Base-by-base conservation (phyloP, 345 rosid species). In the Pugionium dolabratum region DNA sequence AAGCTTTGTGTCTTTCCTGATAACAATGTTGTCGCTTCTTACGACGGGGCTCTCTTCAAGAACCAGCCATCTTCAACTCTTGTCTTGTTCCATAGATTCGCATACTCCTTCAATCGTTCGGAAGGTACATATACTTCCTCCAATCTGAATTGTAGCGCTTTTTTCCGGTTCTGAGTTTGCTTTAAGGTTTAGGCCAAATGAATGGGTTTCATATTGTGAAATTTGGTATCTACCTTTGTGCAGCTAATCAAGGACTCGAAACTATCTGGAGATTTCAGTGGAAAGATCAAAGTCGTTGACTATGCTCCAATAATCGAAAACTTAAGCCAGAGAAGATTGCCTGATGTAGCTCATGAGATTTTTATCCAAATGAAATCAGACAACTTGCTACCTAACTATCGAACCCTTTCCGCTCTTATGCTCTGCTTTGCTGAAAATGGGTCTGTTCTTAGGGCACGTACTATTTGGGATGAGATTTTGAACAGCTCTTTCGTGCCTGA, bases 381-480 rank as follows among this genome's bases (percentile, higher is more conserved):
- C 41, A 79, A 83, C 27, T 64, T 66, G 30, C 29, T 80, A 0
- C 82, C 76, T 0, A 53, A 73, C 36, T 59, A 69, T 18, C 33
- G 66, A 46, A 80, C 82, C 39, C 69, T 83, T 36, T 81, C 84
- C 2, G 76, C 85, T 65, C 62, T 79, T 59, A 78, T 87, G 83
- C 76, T 85, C 42, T 78, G 75, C 64, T 86, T 78, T 64, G 81
- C 84, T 1, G 61, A 75, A 6, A 74, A 67, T 58, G 86, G 86
- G 2, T 73, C 75, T 71, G 55, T 81, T 9, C 75, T 60, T 39
- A 80, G 69, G 57, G 84, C 90, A 3, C 76, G 65, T 40, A 71
- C 50, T 1, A 8, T 84, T 35, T 87, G 87, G 90, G 82, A 80
- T 5, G 83, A 84, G 59, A 64, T 87, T 9, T 35, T 79, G 48